Base-by-base conservation (phyloP, 2,329 filamentous ascomycete species). In the Metarhizium brunneum region DNA sequence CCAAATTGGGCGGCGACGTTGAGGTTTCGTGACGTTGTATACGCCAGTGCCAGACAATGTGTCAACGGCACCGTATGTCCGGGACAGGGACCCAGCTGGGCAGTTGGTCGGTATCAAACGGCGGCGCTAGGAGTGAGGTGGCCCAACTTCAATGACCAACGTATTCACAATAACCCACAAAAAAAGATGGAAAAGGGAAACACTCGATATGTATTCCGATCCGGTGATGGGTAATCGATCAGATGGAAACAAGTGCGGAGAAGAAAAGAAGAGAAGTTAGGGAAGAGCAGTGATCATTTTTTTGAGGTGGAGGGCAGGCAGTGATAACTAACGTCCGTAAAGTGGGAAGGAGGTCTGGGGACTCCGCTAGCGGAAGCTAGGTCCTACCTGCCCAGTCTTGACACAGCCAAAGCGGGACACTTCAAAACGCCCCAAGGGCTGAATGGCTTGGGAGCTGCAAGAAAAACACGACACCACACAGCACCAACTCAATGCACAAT, bases 291-390 rank as follows among this genome's bases (percentile, higher is more conserved):
- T 30, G 25, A 18, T 10, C 13, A 25, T 20, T 6, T 43, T 16
- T 10, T 25, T 8, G 6, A 25, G 43, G 18, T 20, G 45, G 16
- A 45, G 18, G 53, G 47, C 36, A 18, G 30, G 49, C 13, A 45
- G 38, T 35, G 53, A 47, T 52, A 50, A 25, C 10, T 3, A n/a
- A 36, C 47, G 11, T 47, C 10, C 35, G 38, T 48, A 52, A 45
- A 56, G 52, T 54, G 48, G 52, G 42, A 54, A 56, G 35, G 47
- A 18, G 47, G 40, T 35, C 52, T 54, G 52, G 42, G 32, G 32
- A 11, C 14, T 13, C 55, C 52, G 48, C 47, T 48, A 54, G 55
- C 55, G 40, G 48, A 50, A 50, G 38, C 40, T 45, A 18, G 42
- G 20, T 30, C 45, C 45, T 48, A 45, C n/a, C 7, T 45, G 42